These are phyloP conservation scores for Colletotrichum plurivorum DNA, from an alignment of 2,329 filamentous ascomycete genomes.

Conservation along the genomic window DNA sequence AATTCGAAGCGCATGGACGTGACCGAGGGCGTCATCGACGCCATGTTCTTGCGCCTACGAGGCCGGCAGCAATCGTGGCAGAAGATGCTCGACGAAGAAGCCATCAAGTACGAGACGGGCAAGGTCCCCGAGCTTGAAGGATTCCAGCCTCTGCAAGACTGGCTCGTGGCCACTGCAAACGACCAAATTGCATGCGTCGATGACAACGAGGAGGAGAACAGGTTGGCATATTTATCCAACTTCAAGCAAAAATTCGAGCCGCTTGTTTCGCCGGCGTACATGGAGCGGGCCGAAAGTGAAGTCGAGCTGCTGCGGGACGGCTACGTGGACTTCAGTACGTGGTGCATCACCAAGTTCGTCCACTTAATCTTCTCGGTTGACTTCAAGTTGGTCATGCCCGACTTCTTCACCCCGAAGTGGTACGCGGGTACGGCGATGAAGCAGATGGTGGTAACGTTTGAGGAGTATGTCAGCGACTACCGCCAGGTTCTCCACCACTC, in stretches of 20 bases:
- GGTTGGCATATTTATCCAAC: conserved; percentile 85
- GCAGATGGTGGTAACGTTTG: conserved; percentile 93
- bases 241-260: conserved; percentile 89
- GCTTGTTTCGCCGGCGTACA: conserved; percentile 84
- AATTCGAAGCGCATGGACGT: conserved; percentile 91
- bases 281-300: conserved; percentile 81
- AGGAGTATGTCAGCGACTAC: conserved; percentile 95
- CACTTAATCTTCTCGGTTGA: conserved; percentile 91
- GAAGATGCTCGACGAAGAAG: conserved; percentile 88
- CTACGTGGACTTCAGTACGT: conserved; percentile 95
- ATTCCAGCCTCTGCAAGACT: conserved; percentile 90
- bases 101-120: conserved; percentile 76
- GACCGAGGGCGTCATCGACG: conserved; percentile 93
- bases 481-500: conserved; percentile 86
- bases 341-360: conserved; percentile 91
- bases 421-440: conserved; percentile 90
- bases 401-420: conserved; percentile 94
- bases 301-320: conserved; percentile 84
- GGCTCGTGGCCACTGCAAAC: conserved; percentile 96
- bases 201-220: conserved; percentile 83
- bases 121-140: conserved; percentile 71
- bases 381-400: conserved; percentile 84
- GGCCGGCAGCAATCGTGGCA: conserved; percentile 89
- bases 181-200: conserved; percentile 99
- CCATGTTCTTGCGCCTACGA: conserved; percentile 92